Percentiles rank a stretch among this genome's conserved stretches.
Evolutionary conservation across 495 filamentous ascomycete genomes (phyloP).

Genomic region (Cudoniella acicularis): DNA sequence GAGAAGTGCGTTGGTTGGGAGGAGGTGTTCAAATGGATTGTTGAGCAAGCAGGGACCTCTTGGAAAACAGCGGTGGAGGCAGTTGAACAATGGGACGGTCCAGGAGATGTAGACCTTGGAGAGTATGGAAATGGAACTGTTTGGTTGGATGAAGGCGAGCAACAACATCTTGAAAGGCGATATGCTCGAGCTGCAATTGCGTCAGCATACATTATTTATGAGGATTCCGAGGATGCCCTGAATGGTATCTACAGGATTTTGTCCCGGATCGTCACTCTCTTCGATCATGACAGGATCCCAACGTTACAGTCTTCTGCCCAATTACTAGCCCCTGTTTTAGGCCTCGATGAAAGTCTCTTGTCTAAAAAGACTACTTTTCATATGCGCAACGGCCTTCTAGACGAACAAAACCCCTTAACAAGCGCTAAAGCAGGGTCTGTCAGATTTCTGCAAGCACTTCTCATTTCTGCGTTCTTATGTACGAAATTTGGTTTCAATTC

Average conservation of each 20-base stretch:
- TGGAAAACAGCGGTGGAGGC: conserved; percentile 55
- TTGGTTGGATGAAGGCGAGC: conserved; percentile 49
- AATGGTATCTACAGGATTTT: conserved; percentile 61
- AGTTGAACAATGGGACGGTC: conserved; percentile 76
- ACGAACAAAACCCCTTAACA: conserved; percentile 63
- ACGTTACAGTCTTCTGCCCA: conserved; percentile 40
- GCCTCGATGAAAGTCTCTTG: conserved; percentile 29
- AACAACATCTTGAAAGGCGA: conserved; percentile 48
- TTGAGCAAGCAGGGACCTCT: conserved; percentile 50
- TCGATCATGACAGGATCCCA: conserved; percentile 52
- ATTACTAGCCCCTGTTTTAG: conserved; percentile 37
- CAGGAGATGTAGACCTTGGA: conserved; percentile 73
- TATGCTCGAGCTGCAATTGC: conserved; percentile 75
- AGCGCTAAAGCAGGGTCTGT: conserved; percentile 56
- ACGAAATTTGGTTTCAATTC: conserved; percentile 55
- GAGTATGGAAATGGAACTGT: conserved; percentile 52
- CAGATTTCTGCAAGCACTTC: conserved; percentile 60
- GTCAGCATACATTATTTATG: conserved; percentile 64
- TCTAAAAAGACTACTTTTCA: conserved; percentile 38
- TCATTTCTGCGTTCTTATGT: conserved; percentile 65
- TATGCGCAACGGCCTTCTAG: conserved; percentile 54
- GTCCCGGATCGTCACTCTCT: conserved; percentile 53
- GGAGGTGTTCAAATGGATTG: conserved; percentile 76
- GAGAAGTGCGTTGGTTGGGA: conserved; percentile 62
- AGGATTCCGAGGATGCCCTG: conserved; percentile 54